Conservation (phyloP, 140 eudicot genomes). For the Senecio squalidus region DNA sequence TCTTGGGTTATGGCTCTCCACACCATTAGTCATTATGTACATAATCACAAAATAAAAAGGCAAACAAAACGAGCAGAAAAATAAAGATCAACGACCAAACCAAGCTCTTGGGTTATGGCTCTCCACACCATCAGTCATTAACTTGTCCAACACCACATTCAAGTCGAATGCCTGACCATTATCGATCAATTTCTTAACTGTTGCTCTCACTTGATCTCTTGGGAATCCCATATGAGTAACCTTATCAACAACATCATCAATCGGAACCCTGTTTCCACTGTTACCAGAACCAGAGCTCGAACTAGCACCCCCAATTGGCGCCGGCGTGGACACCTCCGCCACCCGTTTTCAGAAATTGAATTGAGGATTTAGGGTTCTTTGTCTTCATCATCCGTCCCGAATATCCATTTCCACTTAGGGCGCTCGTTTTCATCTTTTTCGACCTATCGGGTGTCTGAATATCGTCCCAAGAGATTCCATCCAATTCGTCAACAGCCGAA, state of each 20-base stretch:
- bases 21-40: constrained; percentile 32
- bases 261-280: constrained; percentile 76
- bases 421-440: too few species aligned
- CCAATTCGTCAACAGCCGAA: too few species aligned
- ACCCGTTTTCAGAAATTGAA: too few species aligned
- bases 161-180: constrained; percentile 85
- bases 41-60: constrained; percentile 15
- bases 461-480: too few species aligned
- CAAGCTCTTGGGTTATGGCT: constrained; percentile 60
- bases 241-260: constrained; percentile 88
- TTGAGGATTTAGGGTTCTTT: too few species aligned
- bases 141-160: constrained; percentile 81
- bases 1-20: too few species aligned
- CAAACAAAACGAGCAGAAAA: neutral
- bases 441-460: too few species aligned
- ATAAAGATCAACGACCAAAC: constrained; percentile 53
- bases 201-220: constrained; percentile 80
- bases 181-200: constrained; percentile 76
- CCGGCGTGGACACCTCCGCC: too few species aligned
- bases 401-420: too few species aligned
- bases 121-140: constrained; percentile 81
- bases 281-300: constrained; percentile 41
- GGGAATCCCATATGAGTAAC: constrained; percentile 89
- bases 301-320: constrained; percentile 44
- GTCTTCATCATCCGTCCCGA: too few species aligned